A percentile compares a stretch with the other conserved stretches of the same genome.
phyloP scores from a whole-genome alignment of 2,329 filamentous ascomycete genomes.

The Alternaria postmessia region DNA sequence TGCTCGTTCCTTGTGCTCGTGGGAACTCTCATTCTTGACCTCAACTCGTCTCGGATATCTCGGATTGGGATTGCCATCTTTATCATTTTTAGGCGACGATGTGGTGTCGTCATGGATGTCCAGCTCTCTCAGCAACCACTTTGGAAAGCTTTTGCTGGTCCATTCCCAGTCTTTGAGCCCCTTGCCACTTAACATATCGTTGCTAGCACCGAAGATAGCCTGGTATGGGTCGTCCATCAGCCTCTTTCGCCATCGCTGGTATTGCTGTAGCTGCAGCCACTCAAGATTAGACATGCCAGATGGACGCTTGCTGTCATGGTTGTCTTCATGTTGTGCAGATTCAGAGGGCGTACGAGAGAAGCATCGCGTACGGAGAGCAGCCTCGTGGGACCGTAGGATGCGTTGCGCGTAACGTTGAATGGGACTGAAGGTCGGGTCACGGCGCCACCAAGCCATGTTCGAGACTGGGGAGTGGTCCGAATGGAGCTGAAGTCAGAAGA shows the following conservation, averaged over 20 bases:
- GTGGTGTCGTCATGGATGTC: constrained; percentile 9
- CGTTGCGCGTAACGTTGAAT: constrained; percentile 35
- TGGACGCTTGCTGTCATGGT: constrained; percentile 26
- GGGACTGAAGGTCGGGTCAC: constrained; percentile 36
- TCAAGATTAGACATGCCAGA: constrained; percentile 39
- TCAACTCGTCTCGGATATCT: constrained; percentile 29
- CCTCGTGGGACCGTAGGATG: constrained; percentile 32
- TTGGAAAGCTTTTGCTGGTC: constrained; percentile 40
- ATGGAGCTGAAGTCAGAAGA: background rate
- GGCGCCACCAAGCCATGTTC: constrained; percentile 43
- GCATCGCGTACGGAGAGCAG: constrained; percentile 35
- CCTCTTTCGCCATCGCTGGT: constrained; percentile 38
- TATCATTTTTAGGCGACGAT: background rate
- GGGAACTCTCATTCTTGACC: constrained; percentile 2
- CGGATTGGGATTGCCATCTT: background rate
- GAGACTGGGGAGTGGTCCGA: background rate
- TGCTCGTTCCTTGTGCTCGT: constrained; percentile 1
- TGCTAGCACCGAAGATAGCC: constrained; percentile 53
- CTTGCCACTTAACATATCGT: constrained; percentile 44
- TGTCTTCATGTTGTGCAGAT: constrained; percentile 33
- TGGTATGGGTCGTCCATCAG: constrained; percentile 54
- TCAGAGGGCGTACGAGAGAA: constrained; percentile 38
- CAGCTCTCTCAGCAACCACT: constrained; percentile 44
- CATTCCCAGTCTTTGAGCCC: constrained; percentile 43
- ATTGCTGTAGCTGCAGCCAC: constrained; percentile 42